Percentiles rank a stretch among this genome's conserved stretches.
phyloP scores from a whole-genome alignment of 129 eudicot species.

The Flaveria bidentis region DNA sequence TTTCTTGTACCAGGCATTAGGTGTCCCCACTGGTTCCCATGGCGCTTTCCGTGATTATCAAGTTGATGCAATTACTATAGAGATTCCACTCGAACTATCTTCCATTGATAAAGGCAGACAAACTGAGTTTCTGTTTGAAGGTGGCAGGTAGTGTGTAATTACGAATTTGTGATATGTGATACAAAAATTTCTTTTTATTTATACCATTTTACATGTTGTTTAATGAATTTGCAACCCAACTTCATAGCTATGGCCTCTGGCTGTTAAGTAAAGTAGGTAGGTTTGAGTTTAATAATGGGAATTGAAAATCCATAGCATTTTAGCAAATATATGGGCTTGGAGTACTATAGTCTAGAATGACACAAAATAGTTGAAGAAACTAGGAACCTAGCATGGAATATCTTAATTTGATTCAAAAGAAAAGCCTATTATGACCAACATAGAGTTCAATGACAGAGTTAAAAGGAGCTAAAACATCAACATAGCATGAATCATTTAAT shows the following conservation, averaged over 20 bases:
- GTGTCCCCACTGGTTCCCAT: conserved; percentile 96
- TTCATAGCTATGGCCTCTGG: background rate
- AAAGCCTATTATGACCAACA: too few relatives aligned
- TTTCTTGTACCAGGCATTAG: conserved; percentile 65
- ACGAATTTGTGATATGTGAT: background rate
- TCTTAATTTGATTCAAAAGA: too few relatives aligned
- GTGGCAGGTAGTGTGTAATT: conserved; percentile 62
- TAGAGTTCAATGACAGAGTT: too few relatives aligned
- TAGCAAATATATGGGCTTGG: too few relatives aligned
- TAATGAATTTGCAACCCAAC: conserved; percentile 3
- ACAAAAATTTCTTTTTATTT: background rate
- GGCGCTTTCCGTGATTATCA: conserved; percentile 99
- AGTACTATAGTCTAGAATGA: too few relatives aligned
- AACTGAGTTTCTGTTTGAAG: conserved; percentile 58
- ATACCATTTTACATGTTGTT: background rate
- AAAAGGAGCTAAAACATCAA: too few relatives aligned
- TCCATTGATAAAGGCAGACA: conserved; percentile 41
- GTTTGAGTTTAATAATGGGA: too few relatives aligned
- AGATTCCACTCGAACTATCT: conserved; percentile 54
- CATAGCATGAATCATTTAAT: too few relatives aligned
- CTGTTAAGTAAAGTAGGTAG: too few relatives aligned
- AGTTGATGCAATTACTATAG: conserved; percentile 90
- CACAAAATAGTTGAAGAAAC: too few relatives aligned
- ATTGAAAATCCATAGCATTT: too few relatives aligned
- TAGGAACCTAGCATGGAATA: too few relatives aligned